phyloP scores from a whole-genome alignment of 768 basidiomycete species.

The Baorangia bicolor region DNA sequence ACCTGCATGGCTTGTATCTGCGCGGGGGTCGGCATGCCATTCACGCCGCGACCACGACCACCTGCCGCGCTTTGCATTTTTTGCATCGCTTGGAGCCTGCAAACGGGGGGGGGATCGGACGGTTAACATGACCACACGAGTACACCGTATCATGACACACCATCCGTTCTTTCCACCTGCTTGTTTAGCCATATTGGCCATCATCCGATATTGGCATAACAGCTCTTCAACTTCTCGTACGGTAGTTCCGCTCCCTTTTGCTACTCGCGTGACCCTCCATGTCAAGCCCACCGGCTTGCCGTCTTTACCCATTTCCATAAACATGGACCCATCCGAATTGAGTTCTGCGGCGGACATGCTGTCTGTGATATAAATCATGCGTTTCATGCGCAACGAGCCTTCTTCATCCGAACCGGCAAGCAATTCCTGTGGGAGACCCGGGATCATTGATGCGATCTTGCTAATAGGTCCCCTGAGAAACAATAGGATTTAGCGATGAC shows the following conservation, averaged over 20 bases:
- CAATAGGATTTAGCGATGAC: constrained; percentile 3
- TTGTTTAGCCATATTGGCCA: constrained; percentile 98
- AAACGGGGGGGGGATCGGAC: background rate
- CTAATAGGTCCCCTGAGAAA: constrained; percentile 89
- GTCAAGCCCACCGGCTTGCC: constrained; percentile 85
- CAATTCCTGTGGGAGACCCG: constrained; percentile 89
- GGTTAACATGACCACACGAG: constrained; percentile 5
- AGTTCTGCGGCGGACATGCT: constrained; percentile 94
- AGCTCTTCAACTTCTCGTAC: constrained; percentile 98
- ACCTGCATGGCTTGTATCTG: constrained; percentile 96
- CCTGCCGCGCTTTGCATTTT: constrained; percentile 89
- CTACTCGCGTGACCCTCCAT: constrained; percentile 87
- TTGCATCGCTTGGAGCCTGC: constrained; percentile 81
- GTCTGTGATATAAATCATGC: constrained; percentile 98
- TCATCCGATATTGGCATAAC: constrained; percentile 95
- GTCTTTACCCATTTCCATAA: constrained; percentile 83
- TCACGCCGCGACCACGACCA: constrained; percentile 81
- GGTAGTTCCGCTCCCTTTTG: constrained; percentile 89
- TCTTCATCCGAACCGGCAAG: constrained; percentile 94
- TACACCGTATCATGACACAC: constrained; percentile 38
- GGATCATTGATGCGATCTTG: constrained; percentile 99
- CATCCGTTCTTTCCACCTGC: constrained; percentile 97
- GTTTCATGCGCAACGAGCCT: constrained; percentile 85
- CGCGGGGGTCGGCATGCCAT: constrained; percentile 87
- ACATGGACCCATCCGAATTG: constrained; percentile 90